Percentiles rank a stretch among this genome's conserved stretches.
phyloP scores from a whole-genome alignment of 306 rosid species.

The Trichosanthes truncata region DNA sequence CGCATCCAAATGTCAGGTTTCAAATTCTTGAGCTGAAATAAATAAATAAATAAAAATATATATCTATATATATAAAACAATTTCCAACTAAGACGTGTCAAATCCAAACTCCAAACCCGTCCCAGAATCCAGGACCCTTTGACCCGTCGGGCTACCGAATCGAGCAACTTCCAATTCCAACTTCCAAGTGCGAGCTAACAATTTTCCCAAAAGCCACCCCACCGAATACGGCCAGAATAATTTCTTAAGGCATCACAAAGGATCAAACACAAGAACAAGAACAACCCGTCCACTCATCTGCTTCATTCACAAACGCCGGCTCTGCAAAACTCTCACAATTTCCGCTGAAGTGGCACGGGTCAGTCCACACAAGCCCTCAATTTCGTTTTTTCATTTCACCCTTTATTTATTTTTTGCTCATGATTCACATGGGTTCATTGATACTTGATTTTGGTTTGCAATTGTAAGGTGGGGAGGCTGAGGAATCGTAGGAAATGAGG shows the following conservation, averaged over 20 bases:
- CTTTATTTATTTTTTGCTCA: not conserved
- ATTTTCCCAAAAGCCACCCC: not conserved
- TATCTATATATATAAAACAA: too few species aligned
- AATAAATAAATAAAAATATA: too few species aligned
- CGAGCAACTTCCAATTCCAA: not conserved
- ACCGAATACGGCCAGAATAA: not conserved
- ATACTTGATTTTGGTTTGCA: not conserved
- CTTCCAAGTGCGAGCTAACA: too few species aligned
- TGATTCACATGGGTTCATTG: not conserved
- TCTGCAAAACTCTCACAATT: not conserved
- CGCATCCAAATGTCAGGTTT: too few species aligned
- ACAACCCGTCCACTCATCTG: not conserved
- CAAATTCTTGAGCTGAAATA: too few species aligned
- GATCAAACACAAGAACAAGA: not conserved
- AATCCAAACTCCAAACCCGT: not conserved
- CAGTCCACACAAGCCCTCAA: not conserved
- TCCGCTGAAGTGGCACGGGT: not conserved
- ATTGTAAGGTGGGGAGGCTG: not conserved
- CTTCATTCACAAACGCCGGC: not conserved
- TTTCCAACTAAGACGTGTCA: not conserved
- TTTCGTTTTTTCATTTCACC: not conserved
- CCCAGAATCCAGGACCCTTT: not conserved
- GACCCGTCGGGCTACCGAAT: not conserved
- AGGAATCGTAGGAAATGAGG: conserved; percentile 45
- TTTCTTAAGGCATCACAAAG: not conserved